Conservation (phyloP, 805 yeast species). For the Wickerhamiella dianesei region DNA sequence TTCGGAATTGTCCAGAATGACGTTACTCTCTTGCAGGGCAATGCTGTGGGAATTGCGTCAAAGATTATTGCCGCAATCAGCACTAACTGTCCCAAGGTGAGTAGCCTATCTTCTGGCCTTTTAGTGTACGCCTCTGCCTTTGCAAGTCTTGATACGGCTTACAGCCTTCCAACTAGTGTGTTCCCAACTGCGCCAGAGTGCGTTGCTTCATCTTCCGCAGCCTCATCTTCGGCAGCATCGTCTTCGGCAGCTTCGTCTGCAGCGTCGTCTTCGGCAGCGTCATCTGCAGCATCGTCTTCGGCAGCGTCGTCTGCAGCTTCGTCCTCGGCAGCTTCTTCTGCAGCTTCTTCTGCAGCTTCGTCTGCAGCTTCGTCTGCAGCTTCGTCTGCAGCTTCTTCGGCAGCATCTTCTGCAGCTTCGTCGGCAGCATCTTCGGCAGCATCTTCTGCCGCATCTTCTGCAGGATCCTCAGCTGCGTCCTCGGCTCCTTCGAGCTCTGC, state of each 20-base stretch:
- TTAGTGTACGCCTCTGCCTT: constrained; percentile 2
- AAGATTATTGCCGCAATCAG: constrained; percentile 10
- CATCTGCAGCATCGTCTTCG: neutral
- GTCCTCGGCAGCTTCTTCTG: neutral
- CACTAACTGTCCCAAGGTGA: constrained; percentile 4
- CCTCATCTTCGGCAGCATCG: neutral
- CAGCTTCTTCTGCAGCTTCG: constrained; percentile 2
- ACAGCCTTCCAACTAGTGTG: constrained; percentile 4
- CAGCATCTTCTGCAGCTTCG: constrained; percentile 2
- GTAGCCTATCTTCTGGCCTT: constrained; percentile 1
- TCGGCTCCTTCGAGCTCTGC: neutral
- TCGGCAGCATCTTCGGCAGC: neutral
- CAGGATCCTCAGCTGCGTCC: constrained; percentile 4
- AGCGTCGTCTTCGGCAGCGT: neutral
- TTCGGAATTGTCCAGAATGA: constrained; percentile 12
- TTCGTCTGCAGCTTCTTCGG: constrained; percentile 3
- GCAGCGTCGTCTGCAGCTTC: neutral
- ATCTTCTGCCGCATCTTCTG: neutral
- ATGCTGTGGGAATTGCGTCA: constrained; percentile 16
- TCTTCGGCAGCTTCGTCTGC: neutral
- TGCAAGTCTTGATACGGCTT: constrained; percentile 4
- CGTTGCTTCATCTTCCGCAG: constrained; percentile 1
- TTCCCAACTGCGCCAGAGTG: constrained; percentile 5
- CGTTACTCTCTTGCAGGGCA: constrained; percentile 4
- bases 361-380: neutral